Evolutionary conservation across 805 yeast species (phyloP).

Genomic region (Yarrowia deformans): DNA sequence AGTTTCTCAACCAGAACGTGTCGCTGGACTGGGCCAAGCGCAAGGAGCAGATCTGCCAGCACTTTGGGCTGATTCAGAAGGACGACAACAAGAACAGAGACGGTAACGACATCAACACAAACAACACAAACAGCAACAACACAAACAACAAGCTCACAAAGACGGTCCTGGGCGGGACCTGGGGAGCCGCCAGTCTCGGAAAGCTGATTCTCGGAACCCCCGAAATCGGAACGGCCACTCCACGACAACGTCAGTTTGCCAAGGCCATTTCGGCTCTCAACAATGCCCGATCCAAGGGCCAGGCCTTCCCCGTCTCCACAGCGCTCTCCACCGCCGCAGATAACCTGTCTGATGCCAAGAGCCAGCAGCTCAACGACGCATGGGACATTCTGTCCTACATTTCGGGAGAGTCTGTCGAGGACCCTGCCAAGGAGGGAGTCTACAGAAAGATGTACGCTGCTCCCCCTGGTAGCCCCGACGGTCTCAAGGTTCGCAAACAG

Average conservation of each 20-base stretch:
- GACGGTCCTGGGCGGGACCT: constrained; percentile 44
- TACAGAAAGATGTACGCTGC: constrained; percentile 47
- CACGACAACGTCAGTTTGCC: constrained; percentile 57
- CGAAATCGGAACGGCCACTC: constrained; percentile 29
- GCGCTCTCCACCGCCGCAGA: constrained; percentile 67
- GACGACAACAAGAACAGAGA: constrained; percentile 25
- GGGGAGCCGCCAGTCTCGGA: constrained; percentile 51
- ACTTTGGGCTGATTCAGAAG: constrained; percentile 63
- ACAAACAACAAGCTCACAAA: constrained; percentile 46
- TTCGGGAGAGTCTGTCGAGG: constrained; percentile 46
- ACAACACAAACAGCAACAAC: constrained; percentile 40
- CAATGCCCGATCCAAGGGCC: constrained; percentile 65
- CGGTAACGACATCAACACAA: not conserved
- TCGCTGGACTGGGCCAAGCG: constrained; percentile 84
- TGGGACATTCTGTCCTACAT: constrained; percentile 71
- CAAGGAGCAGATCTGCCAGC: constrained; percentile 73
- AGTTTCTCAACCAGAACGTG: constrained; percentile 72
- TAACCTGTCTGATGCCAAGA: constrained; percentile 61
- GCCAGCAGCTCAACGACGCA: constrained; percentile 74
- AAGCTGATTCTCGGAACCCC: constrained; percentile 49
- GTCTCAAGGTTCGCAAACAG: constrained; percentile 51
- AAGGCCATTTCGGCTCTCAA: constrained; percentile 73
- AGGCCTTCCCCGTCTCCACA: constrained; percentile 63
- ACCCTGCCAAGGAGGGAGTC: constrained; percentile 46
- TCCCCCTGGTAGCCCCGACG: constrained; percentile 44